Base-by-base conservation (phyloP, 2,329 filamentous ascomycete species). In the Orbilia javanica region DNA sequence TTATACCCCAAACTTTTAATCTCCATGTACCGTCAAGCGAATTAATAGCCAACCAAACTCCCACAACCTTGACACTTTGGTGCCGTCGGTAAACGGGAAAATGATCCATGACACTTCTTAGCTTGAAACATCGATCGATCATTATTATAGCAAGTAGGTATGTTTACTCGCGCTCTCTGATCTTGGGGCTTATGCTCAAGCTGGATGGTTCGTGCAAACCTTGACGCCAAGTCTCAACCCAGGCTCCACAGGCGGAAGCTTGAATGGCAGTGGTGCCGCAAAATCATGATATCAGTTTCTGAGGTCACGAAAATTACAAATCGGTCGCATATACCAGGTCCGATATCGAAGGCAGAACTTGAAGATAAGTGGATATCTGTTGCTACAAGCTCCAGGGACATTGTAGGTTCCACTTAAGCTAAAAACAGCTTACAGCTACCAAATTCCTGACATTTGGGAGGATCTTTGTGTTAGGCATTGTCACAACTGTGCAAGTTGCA, bases 31-130 rank as follows among this genome's bases (percentile, higher is more conserved):
- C n/a, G n/a, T 46, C 10, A 15, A 48, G 60, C 62, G 62, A 66
- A 66, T 34, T 29, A 5, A 50, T 36, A 6, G n/a, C 46, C 29
- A 52, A 53, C 13, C 15, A 27, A 8, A 10, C 34, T 55, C 52
- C 1, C 29, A 36, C 48, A 67, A 67, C 64, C 48, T 11, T 55
- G 64, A 55, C 3, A 67, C 22, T 55, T 55, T 44, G 48, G 34
- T 55, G 48, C 44, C 48, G 34, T 50, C 46, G 44, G 46, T 31
- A 57, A 57, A 34, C 27, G 52, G 52, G 10, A 55, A 55, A 53
- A 55, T 67, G 46, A 53, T 44, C 64, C 64, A 67, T 67, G 64
- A 25, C 20, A n/a, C 29, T 10, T 67, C 63, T 53, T 66, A 31
- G 64, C 48, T 11, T 29, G 7, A 27, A 50, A 55, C 48, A 53